Conservation (phyloP, 345 rosid species). For the Gossypium stocksii region DNA sequence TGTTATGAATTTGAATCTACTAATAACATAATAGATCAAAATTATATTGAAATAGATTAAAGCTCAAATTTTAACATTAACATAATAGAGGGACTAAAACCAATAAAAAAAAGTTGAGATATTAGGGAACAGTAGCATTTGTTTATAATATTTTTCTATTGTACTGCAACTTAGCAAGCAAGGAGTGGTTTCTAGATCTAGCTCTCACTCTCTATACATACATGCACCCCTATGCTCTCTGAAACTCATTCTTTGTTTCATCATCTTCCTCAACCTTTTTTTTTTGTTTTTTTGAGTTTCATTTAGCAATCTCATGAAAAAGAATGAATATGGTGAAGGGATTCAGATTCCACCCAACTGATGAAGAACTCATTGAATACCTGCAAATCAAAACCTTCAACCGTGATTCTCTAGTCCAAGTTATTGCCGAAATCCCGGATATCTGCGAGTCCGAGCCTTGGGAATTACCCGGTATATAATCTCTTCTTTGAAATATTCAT, state of each 20-base stretch:
- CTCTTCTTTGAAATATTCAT: background rate
- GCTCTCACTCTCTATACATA: background rate
- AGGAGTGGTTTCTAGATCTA: background rate
- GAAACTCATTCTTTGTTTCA: background rate
- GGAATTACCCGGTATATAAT: background rate
- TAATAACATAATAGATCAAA: too few relatives aligned
- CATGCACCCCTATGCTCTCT: background rate
- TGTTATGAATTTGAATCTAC: too few relatives aligned
- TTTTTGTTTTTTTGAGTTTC: background rate
- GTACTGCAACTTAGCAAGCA: background rate
- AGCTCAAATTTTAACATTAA: too few relatives aligned
- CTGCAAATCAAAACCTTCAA: background rate
- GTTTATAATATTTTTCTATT: too few relatives aligned
- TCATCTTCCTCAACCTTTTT: background rate
- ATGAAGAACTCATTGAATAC: conserved; percentile 14
- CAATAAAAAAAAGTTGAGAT: too few relatives aligned
- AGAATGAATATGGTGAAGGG: background rate
- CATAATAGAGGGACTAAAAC: too few relatives aligned
- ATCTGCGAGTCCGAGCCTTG: conserved; percentile 1
- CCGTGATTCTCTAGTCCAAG: background rate
- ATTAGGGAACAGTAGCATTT: too few relatives aligned
- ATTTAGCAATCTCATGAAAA: background rate
- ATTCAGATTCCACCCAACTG: conserved; percentile 6
- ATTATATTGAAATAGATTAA: too few relatives aligned
- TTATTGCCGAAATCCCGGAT: conserved; percentile 4